These are phyloP conservation scores for Millerozyma miso DNA, from an alignment of 805 yeast species.

Conservation along the genomic window DNA sequence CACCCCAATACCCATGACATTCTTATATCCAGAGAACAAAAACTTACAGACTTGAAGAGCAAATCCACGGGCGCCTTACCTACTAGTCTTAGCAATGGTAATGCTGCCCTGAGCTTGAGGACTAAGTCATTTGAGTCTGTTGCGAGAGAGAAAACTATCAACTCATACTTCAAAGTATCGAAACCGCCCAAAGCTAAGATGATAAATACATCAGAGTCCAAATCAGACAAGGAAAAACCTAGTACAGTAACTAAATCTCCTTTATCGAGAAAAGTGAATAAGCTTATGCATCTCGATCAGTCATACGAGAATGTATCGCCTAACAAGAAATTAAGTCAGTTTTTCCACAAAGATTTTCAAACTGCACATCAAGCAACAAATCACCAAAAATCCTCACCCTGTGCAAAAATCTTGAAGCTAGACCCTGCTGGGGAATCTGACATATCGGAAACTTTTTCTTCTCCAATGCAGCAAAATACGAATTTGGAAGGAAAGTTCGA, in stretches of 20 bases:
- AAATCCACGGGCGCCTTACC: not conserved
- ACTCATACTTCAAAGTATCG: not conserved
- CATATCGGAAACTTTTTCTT: constrained; percentile 25
- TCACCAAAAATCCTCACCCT: not conserved
- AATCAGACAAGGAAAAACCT: not conserved
- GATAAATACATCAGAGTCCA: not conserved
- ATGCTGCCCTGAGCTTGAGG: not conserved
- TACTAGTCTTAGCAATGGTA: not conserved
- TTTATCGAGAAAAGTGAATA: not conserved
- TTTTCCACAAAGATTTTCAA: constrained; percentile 5
- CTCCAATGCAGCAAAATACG: constrained; percentile 12
- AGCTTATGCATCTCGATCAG: not conserved
- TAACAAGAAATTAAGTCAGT: constrained; percentile 10
- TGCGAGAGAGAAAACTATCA: not conserved
- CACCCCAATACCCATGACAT: constrained; percentile 58
- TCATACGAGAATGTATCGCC: not conserved
- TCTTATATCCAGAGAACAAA: constrained; percentile 46
- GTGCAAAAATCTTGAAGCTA: not conserved
- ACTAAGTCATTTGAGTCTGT: not conserved
- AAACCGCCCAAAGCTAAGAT: not conserved
- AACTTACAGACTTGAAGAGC: constrained; percentile 15
- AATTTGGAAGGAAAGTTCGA: constrained; percentile 9
- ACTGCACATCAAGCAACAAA: not conserved
- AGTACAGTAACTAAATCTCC: not conserved
- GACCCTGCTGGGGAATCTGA: constrained; percentile 24